Evolutionary conservation across 2,329 filamentous ascomycete genomes (phyloP).

Genomic region (Sporothrix inflata): DNA sequence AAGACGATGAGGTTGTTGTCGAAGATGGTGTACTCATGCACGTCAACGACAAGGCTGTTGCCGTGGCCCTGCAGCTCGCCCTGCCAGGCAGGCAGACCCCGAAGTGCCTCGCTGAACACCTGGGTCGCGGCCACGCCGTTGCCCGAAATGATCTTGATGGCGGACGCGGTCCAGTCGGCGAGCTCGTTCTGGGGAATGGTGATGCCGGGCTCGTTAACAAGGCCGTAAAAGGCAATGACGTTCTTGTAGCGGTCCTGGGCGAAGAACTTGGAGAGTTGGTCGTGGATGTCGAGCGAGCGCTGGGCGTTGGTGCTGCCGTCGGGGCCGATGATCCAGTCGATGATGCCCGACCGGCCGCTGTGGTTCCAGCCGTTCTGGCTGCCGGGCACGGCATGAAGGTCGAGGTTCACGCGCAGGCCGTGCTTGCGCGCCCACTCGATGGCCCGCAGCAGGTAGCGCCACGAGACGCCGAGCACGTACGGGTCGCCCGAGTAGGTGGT

Average conservation of each 20-base stretch:
- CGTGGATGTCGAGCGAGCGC: slow-evolving; percentile 83
- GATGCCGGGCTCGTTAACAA: slow-evolving; percentile 95
- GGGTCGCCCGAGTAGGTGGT: slow-evolving; percentile 82
- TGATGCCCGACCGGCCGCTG: slow-evolving; percentile 77
- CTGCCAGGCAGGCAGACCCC: slow-evolving; percentile 89
- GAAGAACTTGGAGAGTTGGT: slow-evolving; percentile 88
- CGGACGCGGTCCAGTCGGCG: slow-evolving; percentile 76
- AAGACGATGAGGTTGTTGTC: slow-evolving; percentile 83
- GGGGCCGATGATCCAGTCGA: slow-evolving; percentile 88
- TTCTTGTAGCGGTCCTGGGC: slow-evolving; percentile 91
- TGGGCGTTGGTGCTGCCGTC: slow-evolving; percentile 77
- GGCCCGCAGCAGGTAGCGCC: slow-evolving; percentile 88
- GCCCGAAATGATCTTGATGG: slow-evolving; percentile 70
- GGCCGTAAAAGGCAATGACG: slow-evolving; percentile 87
- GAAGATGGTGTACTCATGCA: slow-evolving; percentile 98
- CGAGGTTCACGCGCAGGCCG: slow-evolving; percentile 88
- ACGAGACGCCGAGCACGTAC: slow-evolving; percentile 83
- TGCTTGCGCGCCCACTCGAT: slow-evolving; percentile 95
- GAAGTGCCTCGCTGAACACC: slow-evolving; percentile 93
- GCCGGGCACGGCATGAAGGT: slow-evolving; percentile 88
- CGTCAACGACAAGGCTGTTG: slow-evolving; percentile 82
- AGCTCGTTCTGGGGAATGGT: slow-evolving; percentile 70
- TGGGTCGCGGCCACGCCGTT: slow-evolving; percentile 75
- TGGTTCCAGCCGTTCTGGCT: slow-evolving; percentile 99
- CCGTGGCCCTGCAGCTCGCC: slow-evolving; percentile 66